Evolutionary conservation across 2,329 filamentous ascomycete genomes (phyloP), one percentile per base, ranked within the genome.

Genomic region (Aspergillus viridinutans): DNA sequence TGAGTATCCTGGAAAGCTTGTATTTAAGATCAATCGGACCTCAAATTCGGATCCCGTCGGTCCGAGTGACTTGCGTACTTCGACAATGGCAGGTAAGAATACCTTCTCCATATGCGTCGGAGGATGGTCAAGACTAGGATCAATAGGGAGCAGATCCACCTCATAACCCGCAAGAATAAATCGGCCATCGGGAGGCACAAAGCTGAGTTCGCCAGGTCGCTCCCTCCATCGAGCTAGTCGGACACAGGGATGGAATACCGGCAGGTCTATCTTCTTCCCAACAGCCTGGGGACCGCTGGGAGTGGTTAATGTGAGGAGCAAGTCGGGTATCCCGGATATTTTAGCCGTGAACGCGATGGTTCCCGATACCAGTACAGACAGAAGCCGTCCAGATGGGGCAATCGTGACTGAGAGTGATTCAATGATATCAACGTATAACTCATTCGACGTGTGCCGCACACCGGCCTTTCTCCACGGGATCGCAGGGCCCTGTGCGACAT

Each of bases 211-310:
- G 3, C 94, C 94, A 0, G 92, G 91, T 55, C 85, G 84, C 66
- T 96, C 90, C 65, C 88, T 88, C 94, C 94, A 99, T 61, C 87
- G 83, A n/a, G 88, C 89, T 3, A 99, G 79, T 20, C 94, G 83
- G 8, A 99, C 94, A 67, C 94, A 97, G 0, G 94, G 94, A 71
- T 99, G 94, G 66, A 99, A 99, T 0, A 97, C 92, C 1, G 93
- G 94, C 1, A 96, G 79, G 62, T 95, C 88, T 72, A 99, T 85
- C 38, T 92, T 83, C 61, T 83, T 85, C 17, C 80, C 82, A 50
- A 97, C 81, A 52, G 87, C 87, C 68, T 90, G 88, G 62, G 87
- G 89, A n/a, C 90, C 90, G 1, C 90, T 90, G 0, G 91, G 89
- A 1, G 90, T 88, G 0, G 88, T 89, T 28, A 99, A 81, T 14